Evolutionary conservation across 768 basidiomycete species (phyloP), one percentile per base, ranked within the genome.

Genomic region (Lactarius indigo): DNA sequence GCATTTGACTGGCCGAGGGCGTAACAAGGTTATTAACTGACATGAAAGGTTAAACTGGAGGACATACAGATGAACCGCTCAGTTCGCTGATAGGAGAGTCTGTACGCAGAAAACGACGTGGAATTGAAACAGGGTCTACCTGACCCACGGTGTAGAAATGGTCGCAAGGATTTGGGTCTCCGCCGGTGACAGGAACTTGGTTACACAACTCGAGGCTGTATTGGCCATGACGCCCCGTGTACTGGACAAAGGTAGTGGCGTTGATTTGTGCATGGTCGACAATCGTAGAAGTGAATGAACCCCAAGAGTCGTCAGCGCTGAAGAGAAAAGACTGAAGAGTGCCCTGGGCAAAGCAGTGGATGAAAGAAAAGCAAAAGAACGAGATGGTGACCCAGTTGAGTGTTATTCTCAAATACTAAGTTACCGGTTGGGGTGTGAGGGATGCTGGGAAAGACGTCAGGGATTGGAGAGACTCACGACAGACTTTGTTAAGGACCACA

Each of bases 271-370:
- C 81, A 0, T 73, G 71, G 6, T 73, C 56, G 23, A 81, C 76
- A 64, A 86, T 79, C 12, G 71, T 70, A 28, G 75, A 70, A 15
- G 82, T 73, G 35, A 85, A 69, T 2, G 70, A 64, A 59, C 73
- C 71, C 68, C 81, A 81, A 31, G 79, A 72, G 8, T 77, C 70
- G 69, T 87, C 85, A 70, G 82, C 66, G 26, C 76, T 76, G 72
- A 78, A 83, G 13, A 85, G 77, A 20, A 83, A 73, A 1, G 83
- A 79, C 70, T 84, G 84, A 41, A 85, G 74, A 63, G 82, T 74
- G 64, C 82, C 85, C 65, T 85, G 85, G 12, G 80, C 74, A 58
- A 85, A 79, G 71, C 83, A 86, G 69, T 83, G 80, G 56, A 84
- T 20, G 63, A 85, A 76, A 44, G 79, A 80, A 67, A 85, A 79